These are phyloP conservation scores for Nakazawaea laoshanensis DNA, from an alignment of 805 yeast genomes.

Conservation along the genomic window DNA sequence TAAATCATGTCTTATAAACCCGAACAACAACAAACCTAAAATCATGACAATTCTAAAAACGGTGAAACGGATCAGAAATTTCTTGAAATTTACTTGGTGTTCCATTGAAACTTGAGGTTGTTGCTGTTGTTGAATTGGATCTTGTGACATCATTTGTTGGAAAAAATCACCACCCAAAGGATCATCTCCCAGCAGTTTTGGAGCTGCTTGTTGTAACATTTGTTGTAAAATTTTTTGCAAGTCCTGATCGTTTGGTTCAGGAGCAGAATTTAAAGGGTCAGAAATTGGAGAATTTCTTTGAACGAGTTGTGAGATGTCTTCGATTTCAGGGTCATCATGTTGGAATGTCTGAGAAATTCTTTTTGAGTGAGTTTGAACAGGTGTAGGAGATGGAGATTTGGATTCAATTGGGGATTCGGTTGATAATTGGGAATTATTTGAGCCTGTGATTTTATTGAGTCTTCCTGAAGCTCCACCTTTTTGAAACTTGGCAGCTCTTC, in stretches of 20 bases:
- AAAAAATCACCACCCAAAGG: constrained; percentile 7
- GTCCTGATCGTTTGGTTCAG: constrained; percentile 13
- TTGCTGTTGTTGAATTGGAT: constrained; percentile 3
- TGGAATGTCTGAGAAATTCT: constrained; percentile 13
- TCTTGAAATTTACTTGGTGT: constrained; percentile 4
- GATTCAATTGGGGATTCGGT: constrained; percentile 19
- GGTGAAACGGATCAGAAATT: constrained; percentile 12
- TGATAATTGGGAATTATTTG: constrained; percentile 25
- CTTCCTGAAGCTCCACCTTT: constrained; percentile 47
- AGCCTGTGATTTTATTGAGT: constrained; percentile 39
- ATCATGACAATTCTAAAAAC: constrained; percentile 13
- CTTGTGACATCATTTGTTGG: constrained; percentile 2
- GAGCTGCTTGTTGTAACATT: constrained; percentile 13
- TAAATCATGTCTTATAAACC: constrained; percentile 5
- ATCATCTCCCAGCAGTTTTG: constrained; percentile 4
- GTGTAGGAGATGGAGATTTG: constrained; percentile 3
- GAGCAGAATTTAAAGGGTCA: constrained; percentile 9
- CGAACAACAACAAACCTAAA: constrained; percentile 8
- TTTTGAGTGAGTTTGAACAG: constrained; percentile 8
- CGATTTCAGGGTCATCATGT: constrained; percentile 17
- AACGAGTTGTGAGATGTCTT: constrained; percentile 12
- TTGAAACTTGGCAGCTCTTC: constrained; percentile 56
- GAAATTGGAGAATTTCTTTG: constrained; percentile 9
- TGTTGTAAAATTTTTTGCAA: constrained; percentile 14
- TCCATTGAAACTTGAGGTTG: not conserved